Percentiles rank a stretch among this genome's conserved stretches.
phyloP scores from a whole-genome alignment of 768 basidiomycete species.

The Amyloporia xantha region DNA sequence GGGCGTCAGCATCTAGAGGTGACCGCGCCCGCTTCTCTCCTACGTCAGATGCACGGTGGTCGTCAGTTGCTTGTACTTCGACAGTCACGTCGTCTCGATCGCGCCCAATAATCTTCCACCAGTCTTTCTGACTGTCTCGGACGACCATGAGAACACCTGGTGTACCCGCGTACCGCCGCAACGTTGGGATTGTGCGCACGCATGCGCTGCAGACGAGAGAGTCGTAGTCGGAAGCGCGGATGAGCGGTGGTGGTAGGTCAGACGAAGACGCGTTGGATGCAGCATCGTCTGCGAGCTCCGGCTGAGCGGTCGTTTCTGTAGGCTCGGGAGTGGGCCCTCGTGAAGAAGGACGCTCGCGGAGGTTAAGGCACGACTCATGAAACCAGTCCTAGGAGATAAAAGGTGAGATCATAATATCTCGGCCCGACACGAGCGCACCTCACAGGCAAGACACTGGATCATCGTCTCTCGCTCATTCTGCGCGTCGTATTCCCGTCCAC shows the following conservation, averaged over 20 bases:
- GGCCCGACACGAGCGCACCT: constrained; percentile 46
- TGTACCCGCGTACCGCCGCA: constrained; percentile 63
- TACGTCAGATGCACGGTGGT: not conserved
- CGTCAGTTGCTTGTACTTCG: constrained; percentile 8
- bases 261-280: constrained; percentile 58
- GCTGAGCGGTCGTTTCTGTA: constrained; percentile 11
- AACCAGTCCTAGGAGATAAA: constrained; percentile 71
- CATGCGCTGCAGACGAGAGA: constrained; percentile 68
- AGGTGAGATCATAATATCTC: not conserved
- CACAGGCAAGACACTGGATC: constrained; percentile 83
- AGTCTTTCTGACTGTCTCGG: constrained; percentile 36
- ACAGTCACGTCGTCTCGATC: constrained; percentile 22
- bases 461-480: constrained; percentile 74
- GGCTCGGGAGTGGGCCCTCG: constrained; percentile 33
- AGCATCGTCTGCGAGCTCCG: constrained; percentile 35
- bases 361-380: constrained; percentile 83
- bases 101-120: constrained; percentile 49
- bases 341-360: constrained; percentile 57
- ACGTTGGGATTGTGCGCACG: constrained; percentile 45
- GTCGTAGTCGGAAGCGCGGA: constrained; percentile 67
- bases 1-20: constrained; percentile 25
- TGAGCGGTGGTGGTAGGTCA: constrained; percentile 59
- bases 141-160: constrained; percentile 61
- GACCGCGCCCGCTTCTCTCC: constrained; percentile 41
- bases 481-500: constrained; percentile 64